phyloP scores from a whole-genome alignment of 208 protist genomes.

The Leishmania arabica region DNA sequence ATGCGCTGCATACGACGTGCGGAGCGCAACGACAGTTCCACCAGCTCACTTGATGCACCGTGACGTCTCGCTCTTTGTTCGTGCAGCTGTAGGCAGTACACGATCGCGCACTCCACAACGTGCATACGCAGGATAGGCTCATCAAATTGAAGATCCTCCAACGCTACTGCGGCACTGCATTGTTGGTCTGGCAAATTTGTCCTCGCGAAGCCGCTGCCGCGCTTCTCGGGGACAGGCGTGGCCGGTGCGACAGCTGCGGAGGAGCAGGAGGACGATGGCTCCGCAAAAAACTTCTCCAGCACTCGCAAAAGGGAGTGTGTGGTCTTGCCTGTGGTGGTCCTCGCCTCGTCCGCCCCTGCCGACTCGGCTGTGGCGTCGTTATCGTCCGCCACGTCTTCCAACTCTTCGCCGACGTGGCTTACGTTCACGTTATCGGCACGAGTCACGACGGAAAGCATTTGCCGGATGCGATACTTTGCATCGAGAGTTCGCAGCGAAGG shows the following conservation, averaged over 20 bases:
- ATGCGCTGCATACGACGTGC: background rate
- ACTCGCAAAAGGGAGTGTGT: background rate
- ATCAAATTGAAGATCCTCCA: background rate
- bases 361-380: background rate
- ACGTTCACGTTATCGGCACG: background rate
- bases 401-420: background rate
- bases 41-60: background rate
- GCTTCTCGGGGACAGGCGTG: background rate
- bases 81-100: constrained; percentile 4
- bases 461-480: constrained; percentile 1
- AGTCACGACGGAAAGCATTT: constrained; percentile 1
- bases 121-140: background rate
- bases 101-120: constrained; percentile 2
- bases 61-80: background rate
- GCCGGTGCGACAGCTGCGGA: background rate
- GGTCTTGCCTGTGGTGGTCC: background rate
- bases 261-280: background rate
- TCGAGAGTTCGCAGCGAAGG: background rate
- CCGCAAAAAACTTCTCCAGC: background rate
- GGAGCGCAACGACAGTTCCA: background rate
- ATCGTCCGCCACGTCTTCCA: background rate
- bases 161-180: no score
- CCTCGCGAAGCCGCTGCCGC: background rate
- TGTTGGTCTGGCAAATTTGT: background rate
- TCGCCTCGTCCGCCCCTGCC: background rate